Conservation (phyloP, 441 rosid species). For the Adansonia madagascariensis region DNA sequence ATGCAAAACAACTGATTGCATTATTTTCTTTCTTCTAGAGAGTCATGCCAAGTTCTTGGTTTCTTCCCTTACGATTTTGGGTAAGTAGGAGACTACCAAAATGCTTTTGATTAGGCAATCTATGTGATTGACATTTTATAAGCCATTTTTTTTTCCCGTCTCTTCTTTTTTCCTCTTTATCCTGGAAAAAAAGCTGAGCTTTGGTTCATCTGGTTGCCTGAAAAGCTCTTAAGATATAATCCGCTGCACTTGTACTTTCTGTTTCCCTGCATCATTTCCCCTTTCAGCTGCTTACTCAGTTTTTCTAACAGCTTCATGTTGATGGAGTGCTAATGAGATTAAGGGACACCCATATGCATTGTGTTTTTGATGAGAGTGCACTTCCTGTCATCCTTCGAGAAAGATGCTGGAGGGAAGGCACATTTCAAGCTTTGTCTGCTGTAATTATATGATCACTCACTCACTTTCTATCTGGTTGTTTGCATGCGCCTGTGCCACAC, state of each 20-base stretch:
- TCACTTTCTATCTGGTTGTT: conserved; percentile 10
- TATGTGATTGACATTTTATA: conserved; percentile 22
- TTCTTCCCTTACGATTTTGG: conserved; percentile 93
- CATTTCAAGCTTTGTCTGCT: conserved; percentile 64
- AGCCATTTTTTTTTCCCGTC: background rate
- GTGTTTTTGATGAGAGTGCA: conserved; percentile 50
- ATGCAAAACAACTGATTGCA: no score
- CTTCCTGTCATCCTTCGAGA: conserved; percentile 72
- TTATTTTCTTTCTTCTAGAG: conserved; percentile 51
- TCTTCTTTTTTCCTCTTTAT: background rate
- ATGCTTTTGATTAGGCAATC: conserved; percentile 9
- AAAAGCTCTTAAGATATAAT: background rate
- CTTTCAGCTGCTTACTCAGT: conserved; percentile 24
- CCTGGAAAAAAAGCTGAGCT: background rate
- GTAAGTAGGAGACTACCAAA: conserved; percentile 47
- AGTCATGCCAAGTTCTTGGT: conserved; percentile 96
- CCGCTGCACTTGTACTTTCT: background rate
- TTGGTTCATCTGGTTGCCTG: conserved; percentile 3
- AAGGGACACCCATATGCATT: conserved; percentile 85
- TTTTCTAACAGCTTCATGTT: conserved; percentile 73
- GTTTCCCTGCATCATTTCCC: background rate
- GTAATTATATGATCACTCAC: conserved; percentile 44
- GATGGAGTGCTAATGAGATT: conserved; percentile 93
- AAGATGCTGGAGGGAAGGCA: conserved; percentile 88
- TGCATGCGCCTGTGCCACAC: background rate